A percentile compares a stretch with the other conserved stretches of the same genome.
These are phyloP conservation scores for Adansonia digitata DNA, from an alignment of 345 rosid species.

Conservation along the genomic window DNA sequence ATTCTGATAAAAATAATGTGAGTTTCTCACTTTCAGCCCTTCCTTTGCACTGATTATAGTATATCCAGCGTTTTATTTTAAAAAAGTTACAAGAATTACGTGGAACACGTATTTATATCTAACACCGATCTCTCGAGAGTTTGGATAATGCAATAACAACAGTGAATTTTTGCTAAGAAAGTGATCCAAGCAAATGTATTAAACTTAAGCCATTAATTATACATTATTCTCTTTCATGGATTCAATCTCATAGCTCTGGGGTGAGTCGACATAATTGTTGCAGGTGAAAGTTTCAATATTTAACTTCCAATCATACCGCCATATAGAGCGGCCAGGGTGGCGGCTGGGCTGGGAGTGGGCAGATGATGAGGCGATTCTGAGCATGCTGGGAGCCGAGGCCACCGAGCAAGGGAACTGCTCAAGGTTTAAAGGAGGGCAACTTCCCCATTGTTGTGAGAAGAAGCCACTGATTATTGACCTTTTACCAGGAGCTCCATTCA, in stretches of 20 bases:
- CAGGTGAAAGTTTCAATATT: slow-evolving; percentile 56
- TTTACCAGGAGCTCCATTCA: slow-evolving; percentile 59
- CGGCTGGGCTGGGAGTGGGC: slow-evolving; percentile 64
- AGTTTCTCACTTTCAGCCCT: slow-evolving; percentile 9
- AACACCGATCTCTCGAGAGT: no score
- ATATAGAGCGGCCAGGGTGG: slow-evolving; percentile 82
- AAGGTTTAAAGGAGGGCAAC: slow-evolving; percentile 30
- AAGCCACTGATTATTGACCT: slow-evolving; percentile 63
- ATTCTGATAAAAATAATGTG: slow-evolving; percentile 37
- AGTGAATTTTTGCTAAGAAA: no score
- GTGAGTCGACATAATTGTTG: not conserved
- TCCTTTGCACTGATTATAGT: not conserved
- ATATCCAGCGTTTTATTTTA: no score
- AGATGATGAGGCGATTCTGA: slow-evolving; percentile 63
- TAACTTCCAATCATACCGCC: slow-evolving; percentile 68
- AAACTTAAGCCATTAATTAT: no score
- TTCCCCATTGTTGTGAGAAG: slow-evolving; percentile 65
- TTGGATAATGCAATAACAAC: no score
- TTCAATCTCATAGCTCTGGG: not conserved
- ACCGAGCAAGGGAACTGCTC: slow-evolving; percentile 86
- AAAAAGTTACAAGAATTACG: no score
- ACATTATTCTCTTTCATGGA: not conserved
- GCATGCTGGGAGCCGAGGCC: slow-evolving; percentile 72
- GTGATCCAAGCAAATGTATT: not conserved
- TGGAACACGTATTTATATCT: no score